Evolutionary conservation across 768 basidiomycete species (phyloP).

Genomic region (Tricholoma sp.): DNA sequence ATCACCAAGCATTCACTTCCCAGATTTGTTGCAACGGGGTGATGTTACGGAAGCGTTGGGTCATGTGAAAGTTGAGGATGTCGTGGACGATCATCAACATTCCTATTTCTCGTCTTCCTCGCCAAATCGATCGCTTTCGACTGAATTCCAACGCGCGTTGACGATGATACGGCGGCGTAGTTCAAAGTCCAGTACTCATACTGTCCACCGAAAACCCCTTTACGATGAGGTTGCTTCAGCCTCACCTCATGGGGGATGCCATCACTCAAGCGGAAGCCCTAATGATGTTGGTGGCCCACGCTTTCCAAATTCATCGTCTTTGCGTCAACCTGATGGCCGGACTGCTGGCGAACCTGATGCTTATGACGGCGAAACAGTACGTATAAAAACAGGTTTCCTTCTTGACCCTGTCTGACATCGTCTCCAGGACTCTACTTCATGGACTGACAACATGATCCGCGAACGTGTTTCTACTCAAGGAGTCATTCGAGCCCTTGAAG

Average conservation of each 20-base stretch:
- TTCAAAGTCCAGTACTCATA: slow-evolving; percentile 1
- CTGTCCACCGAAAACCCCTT: neutral
- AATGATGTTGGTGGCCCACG: slow-evolving; percentile 34
- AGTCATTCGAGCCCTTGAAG: slow-evolving; percentile 75
- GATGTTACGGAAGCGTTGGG: neutral
- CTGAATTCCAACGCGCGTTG: slow-evolving; percentile 12
- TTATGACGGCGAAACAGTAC: slow-evolving; percentile 48
- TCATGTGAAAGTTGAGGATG: neutral
- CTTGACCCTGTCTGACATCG: slow-evolving; percentile 1
- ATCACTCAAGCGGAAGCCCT: slow-evolving; percentile 6
- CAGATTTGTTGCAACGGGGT: neutral
- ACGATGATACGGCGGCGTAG: slow-evolving; percentile 11
- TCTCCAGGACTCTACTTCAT: slow-evolving; percentile 28
- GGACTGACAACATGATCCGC: slow-evolving; percentile 72
- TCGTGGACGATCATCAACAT: neutral
- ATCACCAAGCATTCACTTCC: slow-evolving; percentile 4
- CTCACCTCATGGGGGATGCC: neutral
- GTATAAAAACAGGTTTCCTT: slow-evolving; percentile 5
- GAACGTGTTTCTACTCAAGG: slow-evolving; percentile 86
- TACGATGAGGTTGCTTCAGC: neutral
- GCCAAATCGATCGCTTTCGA: slow-evolving; percentile 21
- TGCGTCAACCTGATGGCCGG: slow-evolving; percentile 18
- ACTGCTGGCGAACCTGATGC: slow-evolving; percentile 58
- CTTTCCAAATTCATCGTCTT: slow-evolving; percentile 18
- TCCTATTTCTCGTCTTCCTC: slow-evolving; percentile 2